A percentile compares a stretch with the other conserved stretches of the same genome.
Evolutionary conservation across 352 stramenopile genomes (phyloP).

Genomic region (Globisporangium spiculum): DNA sequence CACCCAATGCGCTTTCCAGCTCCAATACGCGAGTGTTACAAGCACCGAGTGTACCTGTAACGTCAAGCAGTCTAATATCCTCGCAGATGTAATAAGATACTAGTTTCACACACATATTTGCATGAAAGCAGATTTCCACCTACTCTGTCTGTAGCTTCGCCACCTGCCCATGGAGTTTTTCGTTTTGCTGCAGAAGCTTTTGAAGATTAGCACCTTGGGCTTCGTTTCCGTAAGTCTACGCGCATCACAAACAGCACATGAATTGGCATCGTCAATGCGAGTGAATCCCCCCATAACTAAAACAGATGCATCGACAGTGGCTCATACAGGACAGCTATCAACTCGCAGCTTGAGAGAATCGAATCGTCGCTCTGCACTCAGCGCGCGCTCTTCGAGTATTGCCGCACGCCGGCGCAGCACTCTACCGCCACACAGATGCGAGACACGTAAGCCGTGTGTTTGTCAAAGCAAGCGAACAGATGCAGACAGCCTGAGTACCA

Average conservation of each 20-base stretch:
- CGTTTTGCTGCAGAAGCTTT: background rate
- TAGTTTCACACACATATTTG: background rate
- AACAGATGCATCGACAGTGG: background rate
- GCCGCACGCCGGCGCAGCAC: background rate
- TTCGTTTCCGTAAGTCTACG: background rate
- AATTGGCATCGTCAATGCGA: background rate
- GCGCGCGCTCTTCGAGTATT: slow-evolving; percentile 1
- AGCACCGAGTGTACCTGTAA: background rate
- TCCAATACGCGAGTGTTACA: background rate
- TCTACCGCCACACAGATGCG: background rate
- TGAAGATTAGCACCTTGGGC: background rate
- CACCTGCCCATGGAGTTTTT: background rate
- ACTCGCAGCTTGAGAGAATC: background rate
- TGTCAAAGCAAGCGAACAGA: background rate
- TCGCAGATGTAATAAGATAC: background rate
- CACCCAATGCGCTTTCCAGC: slow-evolving; percentile 8
- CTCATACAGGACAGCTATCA: background rate
- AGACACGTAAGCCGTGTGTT: background rate
- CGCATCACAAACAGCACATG: background rate
- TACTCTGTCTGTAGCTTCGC: slow-evolving; percentile 9
- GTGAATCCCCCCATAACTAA: background rate
- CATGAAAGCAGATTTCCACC: background rate
- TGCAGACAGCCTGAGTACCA: too few relatives aligned
- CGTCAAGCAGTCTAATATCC: background rate
- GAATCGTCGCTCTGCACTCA: slow-evolving; percentile 6